Percentiles rank a stretch among this genome's conserved stretches.
These are phyloP conservation scores for Lentinula sp. DNA, from an alignment of 768 basidiomycete genomes.

Conservation along the genomic window DNA sequence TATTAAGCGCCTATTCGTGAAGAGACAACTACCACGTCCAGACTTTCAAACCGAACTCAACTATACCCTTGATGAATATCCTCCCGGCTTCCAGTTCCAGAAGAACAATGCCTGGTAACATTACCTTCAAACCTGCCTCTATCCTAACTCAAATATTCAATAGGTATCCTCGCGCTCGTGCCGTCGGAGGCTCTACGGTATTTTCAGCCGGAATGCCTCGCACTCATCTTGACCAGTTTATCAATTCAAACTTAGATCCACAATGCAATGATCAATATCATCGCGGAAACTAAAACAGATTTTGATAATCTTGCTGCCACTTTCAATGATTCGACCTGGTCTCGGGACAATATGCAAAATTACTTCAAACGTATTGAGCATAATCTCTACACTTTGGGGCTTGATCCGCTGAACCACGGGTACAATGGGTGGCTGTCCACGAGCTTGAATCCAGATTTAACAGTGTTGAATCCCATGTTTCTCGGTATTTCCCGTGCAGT, in stretches of 20 bases:
- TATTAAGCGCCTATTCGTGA: not conserved
- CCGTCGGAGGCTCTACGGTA: slow-evolving; percentile 24
- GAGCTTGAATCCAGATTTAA: slow-evolving; percentile 17
- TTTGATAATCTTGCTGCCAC: slow-evolving; percentile 19
- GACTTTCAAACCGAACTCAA: slow-evolving; percentile 21
- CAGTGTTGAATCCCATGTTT: slow-evolving; percentile 15
- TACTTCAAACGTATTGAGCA: slow-evolving; percentile 23
- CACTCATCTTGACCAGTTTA: not conserved
- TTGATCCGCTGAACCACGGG: slow-evolving; percentile 19
- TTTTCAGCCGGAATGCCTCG: not conserved
- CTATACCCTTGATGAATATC: slow-evolving; percentile 23
- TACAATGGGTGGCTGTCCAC: slow-evolving; percentile 24
- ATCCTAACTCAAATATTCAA: not conserved
- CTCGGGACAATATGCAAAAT: slow-evolving; percentile 21
- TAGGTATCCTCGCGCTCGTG: slow-evolving; percentile 25
- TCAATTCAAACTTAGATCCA: slow-evolving; percentile 16
- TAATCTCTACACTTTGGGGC: slow-evolving; percentile 14
- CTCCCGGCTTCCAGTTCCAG: slow-evolving; percentile 17
- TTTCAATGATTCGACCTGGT: slow-evolving; percentile 23
- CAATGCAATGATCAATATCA: slow-evolving; percentile 24
- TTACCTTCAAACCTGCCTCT: not conserved
- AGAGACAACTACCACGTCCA: slow-evolving; percentile 1
- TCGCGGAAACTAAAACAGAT: slow-evolving; percentile 17
- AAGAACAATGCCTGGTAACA: slow-evolving; percentile 17
- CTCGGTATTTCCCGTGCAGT: slow-evolving; percentile 11